Percentiles rank a stretch among this genome's conserved stretches.
phyloP scores from a whole-genome alignment of 2,329 filamentous ascomycete species.

The Metarhizium album region DNA sequence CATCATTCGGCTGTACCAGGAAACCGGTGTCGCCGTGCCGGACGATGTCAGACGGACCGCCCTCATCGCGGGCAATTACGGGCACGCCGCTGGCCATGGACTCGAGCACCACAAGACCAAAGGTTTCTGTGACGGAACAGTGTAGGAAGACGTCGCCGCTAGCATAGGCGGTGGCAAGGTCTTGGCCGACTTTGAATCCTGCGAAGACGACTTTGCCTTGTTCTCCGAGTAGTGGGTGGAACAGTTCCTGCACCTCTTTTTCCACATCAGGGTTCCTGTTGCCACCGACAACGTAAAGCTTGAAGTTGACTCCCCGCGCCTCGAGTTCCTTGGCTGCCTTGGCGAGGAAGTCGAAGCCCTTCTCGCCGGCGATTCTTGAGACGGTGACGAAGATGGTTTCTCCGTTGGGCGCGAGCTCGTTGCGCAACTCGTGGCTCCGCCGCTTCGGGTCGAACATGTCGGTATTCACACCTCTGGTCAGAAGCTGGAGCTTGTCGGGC shows the following conservation, averaged over 20 bases:
- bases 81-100: conserved; percentile 62
- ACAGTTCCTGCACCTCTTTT: conserved; percentile 48
- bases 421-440: conserved; percentile 40
- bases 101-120: conserved; percentile 60
- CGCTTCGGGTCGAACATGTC: conserved; percentile 46
- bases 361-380: conserved; percentile 57
- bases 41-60: conserved; percentile 58
- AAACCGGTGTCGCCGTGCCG: conserved; percentile 48
- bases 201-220: conserved; percentile 52
- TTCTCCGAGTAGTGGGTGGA: conserved; percentile 35
- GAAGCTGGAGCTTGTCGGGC: conserved; percentile 43
- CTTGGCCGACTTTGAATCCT: conserved; percentile 50
- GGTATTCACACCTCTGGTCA: conserved; percentile 57
- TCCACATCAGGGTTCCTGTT: conserved; percentile 55
- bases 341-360: conserved; percentile 59
- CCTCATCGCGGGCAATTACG: conserved; percentile 58
- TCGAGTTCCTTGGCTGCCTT: conserved; percentile 43
- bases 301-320: conserved; percentile 45
- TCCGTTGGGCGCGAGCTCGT: conserved; percentile 45
- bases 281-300: conserved; percentile 56
- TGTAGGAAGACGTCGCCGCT: conserved; percentile 60
- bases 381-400: conserved; percentile 58
- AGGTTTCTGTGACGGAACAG: conserved; percentile 62
- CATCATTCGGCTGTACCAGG: conserved; percentile 47
- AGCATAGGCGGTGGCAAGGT: conserved; percentile 55